Conservation (phyloP, 192 early-diverging fungal species). For the Umbelopsis sp. region DNA sequence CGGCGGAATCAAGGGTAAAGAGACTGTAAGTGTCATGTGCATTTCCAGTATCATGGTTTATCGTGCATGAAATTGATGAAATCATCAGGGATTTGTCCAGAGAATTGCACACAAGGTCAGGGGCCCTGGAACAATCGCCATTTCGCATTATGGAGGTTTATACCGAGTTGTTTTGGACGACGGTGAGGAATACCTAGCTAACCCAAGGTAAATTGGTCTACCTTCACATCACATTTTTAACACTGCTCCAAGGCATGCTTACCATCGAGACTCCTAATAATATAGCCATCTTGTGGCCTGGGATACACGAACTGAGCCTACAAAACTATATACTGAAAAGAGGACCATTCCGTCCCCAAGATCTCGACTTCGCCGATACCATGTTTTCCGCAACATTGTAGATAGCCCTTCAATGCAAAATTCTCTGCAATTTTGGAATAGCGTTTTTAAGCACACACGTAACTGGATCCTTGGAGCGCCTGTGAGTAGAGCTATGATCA, state of each 20-base stretch:
- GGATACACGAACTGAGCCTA: slow-evolving; percentile 55
- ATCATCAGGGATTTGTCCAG: slow-evolving; percentile 54
- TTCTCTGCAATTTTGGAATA: slow-evolving; percentile 34
- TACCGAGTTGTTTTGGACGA: slow-evolving; percentile 67
- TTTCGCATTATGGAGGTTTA: slow-evolving; percentile 67
- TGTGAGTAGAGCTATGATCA: slow-evolving; percentile 24
- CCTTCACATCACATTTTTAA: neutral
- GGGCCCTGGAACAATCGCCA: slow-evolving; percentile 69
- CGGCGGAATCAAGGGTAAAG: slow-evolving; percentile 33
- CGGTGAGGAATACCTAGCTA: slow-evolving; percentile 74
- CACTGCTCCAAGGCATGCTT: neutral
- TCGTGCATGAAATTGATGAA: neutral
- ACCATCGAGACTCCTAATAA: neutral
- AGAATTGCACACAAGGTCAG: slow-evolving; percentile 63
- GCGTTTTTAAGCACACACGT: slow-evolving; percentile 27
- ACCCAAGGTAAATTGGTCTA: slow-evolving; percentile 55
- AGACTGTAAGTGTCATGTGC: slow-evolving; percentile 32
- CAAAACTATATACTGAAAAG: slow-evolving; percentile 39
- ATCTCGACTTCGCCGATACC: slow-evolving; percentile 44
- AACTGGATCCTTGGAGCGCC: slow-evolving; percentile 44
- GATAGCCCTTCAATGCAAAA: slow-evolving; percentile 46
- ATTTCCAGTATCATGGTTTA: neutral
- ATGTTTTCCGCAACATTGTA: slow-evolving; percentile 44
- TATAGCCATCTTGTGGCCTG: slow-evolving; percentile 53
- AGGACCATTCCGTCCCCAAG: slow-evolving; percentile 41